phyloP scores from a whole-genome alignment of 768 basidiomycete species.

The Tricholoma bakamatsutake region DNA sequence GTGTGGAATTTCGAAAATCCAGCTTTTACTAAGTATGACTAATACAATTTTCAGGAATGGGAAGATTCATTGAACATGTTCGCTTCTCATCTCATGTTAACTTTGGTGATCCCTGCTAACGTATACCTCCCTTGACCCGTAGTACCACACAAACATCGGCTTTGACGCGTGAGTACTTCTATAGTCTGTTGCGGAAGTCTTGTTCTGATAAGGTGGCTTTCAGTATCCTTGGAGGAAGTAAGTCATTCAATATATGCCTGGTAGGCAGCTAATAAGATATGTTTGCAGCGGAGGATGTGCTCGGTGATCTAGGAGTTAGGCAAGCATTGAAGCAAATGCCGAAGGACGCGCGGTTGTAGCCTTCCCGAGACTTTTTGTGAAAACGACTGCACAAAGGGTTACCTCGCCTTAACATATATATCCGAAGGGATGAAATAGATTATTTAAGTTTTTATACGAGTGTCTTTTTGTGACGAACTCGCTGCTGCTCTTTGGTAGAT shows the following conservation, averaged over 20 bases:
- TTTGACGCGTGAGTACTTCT: constrained; percentile 4
- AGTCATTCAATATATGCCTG: background rate
- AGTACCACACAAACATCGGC: constrained; percentile 20
- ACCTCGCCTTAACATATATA: too few species aligned
- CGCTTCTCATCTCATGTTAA: background rate
- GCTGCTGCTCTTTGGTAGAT: too few species aligned
- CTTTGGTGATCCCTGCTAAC: background rate
- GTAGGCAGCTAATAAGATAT: background rate
- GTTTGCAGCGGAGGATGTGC: constrained; percentile 2
- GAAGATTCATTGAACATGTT: constrained; percentile 4
- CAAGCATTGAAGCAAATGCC: constrained; percentile 7
- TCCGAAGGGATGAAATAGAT: too few species aligned
- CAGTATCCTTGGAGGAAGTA: constrained; percentile 17
- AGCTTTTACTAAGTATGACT: background rate
- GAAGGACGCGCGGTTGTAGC: constrained; percentile 1
- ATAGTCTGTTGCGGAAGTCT: background rate
- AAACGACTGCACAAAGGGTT: too few species aligned
- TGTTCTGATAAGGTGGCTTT: constrained; percentile 1
- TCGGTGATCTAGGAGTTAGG: constrained; percentile 3
- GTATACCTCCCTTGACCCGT: too few species aligned
- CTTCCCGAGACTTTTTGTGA: too few species aligned
- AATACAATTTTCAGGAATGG: background rate
- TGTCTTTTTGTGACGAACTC: too few species aligned
- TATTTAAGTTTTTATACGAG: too few species aligned
- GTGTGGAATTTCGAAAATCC: constrained; percentile 27